Evolutionary conservation across 2,329 filamentous ascomycete species (phyloP), one percentile per base, ranked within the genome.

Genomic region (Apiospora pterosperma): DNA sequence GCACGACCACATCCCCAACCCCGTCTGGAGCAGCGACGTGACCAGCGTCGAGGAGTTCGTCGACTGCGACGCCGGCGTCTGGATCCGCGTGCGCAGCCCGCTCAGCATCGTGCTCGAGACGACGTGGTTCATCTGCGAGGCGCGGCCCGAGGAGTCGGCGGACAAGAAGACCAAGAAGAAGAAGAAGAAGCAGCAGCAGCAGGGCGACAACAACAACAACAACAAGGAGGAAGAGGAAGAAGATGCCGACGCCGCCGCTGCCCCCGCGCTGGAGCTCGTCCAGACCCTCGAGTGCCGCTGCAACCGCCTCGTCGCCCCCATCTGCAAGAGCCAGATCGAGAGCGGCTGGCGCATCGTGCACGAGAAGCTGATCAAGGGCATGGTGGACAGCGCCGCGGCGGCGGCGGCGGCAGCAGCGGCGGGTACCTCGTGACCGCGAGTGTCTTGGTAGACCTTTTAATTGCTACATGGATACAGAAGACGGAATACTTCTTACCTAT

Each of bases 41-140:
- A 78, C 82, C 62, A 86, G 84, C 75, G 80, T 73, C 6, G 84
- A 85, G 70, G 84, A 87, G 74, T 83, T 87, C 66, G 81, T 82
- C 21, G 74, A 85, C 66, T 74, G 82, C 21, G 75, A 76, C n/a
- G 77, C 73, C 34, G 85, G 85, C 21, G 69, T 84, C 7, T 86
- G 85, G 71, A 81, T 84, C 48, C 75, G 84, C 11, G 81, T 86
- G 63, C 76, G 76, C 52, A 83, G 82, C 44, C 84, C 85, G 23
- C 69, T 87, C 72, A 79, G 77, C 55, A 76, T 85, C 38, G 74
- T 82, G 2, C 82, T 87, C 78, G 85, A 88, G 72, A 85, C 84
- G 19, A 70, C 78, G 19, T 88, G 85, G 85, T 65, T 60, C 61
- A 64, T 76, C 12, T 63, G 68, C 61, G 74, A 78, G 66, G n/a